Evolutionary conservation across 257 asterid genomes (phyloP), one percentile per base, ranked within the genome.

Genomic region (Salvia hispanica): DNA sequence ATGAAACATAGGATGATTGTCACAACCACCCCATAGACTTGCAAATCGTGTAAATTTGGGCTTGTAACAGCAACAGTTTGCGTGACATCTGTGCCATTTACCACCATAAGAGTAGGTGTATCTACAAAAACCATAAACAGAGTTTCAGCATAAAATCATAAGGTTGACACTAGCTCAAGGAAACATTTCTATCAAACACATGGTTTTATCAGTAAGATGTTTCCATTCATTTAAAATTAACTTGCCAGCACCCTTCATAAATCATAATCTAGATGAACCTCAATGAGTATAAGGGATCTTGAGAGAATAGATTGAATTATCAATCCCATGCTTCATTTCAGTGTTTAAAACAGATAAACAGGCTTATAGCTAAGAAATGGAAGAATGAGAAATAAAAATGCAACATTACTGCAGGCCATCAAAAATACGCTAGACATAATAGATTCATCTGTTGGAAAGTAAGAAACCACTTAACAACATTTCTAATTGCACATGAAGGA

Each of bases 1-100:
- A 93, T 89, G 85, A 93, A 90, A 79, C 99, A 93, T 42, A 93
- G 84, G 78, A 90, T 59, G 81, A 93, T 90, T 45, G 99, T 90
- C 80, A 93, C 96, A 44, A 93, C 83, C 65, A 93, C 76, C 79
- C 99, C 99, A 76, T 93, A 93, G 68, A 93, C 81, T 81, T 93
- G 99, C 84, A 93, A 78, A 85, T 93, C 99, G 58, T 93, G 99
- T 75, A 93, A 73, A 84, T 86, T 93, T 68, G 99, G 97, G 78
- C 95, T 91, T 62, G 96, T 59, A 79, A 93, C 84, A 65, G 92
- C 56, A 71, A 92, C 84, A 67, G 95, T 92, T 80, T 88, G 87
- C 67, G 89, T 81, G 47, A 84, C 78, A 28, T 74, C 88, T 21
- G 97, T 90, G 74, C 91, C 97, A 67, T 93, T 90, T 67, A 88